These are phyloP conservation scores for Furcasterigmium furcatum DNA, from an alignment of 2,329 filamentous ascomycete genomes.

Conservation along the genomic window DNA sequence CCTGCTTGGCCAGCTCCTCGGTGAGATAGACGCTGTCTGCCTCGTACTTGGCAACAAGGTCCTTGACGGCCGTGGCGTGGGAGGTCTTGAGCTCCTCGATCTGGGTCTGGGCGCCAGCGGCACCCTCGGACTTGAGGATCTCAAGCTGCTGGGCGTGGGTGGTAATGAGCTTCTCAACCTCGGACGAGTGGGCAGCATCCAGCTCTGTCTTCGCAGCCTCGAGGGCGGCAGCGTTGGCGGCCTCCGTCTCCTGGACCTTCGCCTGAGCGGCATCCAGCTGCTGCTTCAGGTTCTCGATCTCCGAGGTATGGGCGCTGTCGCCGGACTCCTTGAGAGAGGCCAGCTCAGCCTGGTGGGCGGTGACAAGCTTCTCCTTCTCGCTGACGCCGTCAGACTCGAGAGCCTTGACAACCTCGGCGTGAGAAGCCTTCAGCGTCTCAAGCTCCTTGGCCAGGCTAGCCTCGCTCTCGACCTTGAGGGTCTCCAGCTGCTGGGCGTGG, in stretches of 20 bases:
- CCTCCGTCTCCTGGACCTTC: conserved; percentile 30
- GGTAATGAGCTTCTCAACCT: conserved; percentile 43
- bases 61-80: conserved; percentile 34
- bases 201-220: conserved; percentile 42
- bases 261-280: conserved; percentile 25
- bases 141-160: conserved; percentile 39
- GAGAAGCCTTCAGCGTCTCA: conserved; percentile 37
- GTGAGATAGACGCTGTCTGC: conserved; percentile 20
- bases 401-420: conserved; percentile 36
- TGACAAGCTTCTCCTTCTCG: conserved; percentile 30
- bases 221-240: conserved; percentile 38
- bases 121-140: conserved; percentile 33
- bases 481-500: conserved; percentile 47
- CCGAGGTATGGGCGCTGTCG: conserved; percentile 27
- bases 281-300: conserved; percentile 29
- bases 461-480: conserved; percentile 38
- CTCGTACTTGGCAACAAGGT: conserved; percentile 36
- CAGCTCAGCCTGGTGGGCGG: conserved; percentile 26
- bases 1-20: conserved; percentile 24
- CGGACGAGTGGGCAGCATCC: conserved; percentile 39
- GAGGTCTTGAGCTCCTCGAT: conserved; percentile 36
- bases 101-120: conserved; percentile 32
- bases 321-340: conserved; percentile 24
- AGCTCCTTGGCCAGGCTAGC: conserved; percentile 35
- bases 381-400: conserved; percentile 37